Conservation (phyloP, 345 rosid genomes). For the Euphorbia lathyris region DNA sequence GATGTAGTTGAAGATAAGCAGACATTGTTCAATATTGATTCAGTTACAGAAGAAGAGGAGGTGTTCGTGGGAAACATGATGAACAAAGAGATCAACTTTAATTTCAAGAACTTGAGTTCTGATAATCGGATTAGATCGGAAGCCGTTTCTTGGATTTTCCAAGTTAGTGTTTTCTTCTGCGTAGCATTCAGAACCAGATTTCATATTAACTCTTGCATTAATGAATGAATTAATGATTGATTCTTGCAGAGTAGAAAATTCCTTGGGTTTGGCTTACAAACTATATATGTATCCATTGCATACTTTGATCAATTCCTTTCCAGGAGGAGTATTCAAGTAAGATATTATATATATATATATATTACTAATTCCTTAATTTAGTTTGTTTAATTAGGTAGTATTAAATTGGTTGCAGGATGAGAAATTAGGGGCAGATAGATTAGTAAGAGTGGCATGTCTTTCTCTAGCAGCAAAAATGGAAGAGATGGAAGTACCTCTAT, state of each 20-base stretch:
- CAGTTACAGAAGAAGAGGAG: conserved; percentile 28
- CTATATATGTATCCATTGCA: conserved; percentile 47
- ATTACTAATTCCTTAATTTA: too few species aligned
- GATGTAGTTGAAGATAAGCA: conserved; percentile 13
- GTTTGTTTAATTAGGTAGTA: too few species aligned
- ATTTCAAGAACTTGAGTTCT: conserved; percentile 21
- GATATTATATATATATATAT: conserved; percentile 3
- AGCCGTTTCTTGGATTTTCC: conserved; percentile 53
- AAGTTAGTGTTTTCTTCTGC: conserved; percentile 28
- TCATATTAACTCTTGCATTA: background rate
- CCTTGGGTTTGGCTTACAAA: conserved; percentile 44
- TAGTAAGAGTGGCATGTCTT: conserved; percentile 74
- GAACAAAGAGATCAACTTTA: conserved; percentile 37
- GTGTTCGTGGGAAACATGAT: conserved; percentile 33
- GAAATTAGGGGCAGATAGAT: conserved; percentile 79
- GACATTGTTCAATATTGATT: conserved; percentile 1
- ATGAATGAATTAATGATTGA: background rate
- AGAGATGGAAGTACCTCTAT: conserved; percentile 71
- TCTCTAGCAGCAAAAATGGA: conserved; percentile 92
- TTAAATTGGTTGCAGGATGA: conserved; percentile 30
- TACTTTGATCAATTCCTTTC: conserved; percentile 60
- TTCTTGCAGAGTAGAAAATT: conserved; percentile 38
- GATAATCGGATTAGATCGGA: conserved; percentile 38
- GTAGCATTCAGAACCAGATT: too few species aligned
- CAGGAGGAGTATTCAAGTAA: conserved; percentile 37